These are phyloP conservation scores for Fusarium sulawesiense DNA, from an alignment of 2,329 filamentous ascomycete genomes.

Conservation along the genomic window DNA sequence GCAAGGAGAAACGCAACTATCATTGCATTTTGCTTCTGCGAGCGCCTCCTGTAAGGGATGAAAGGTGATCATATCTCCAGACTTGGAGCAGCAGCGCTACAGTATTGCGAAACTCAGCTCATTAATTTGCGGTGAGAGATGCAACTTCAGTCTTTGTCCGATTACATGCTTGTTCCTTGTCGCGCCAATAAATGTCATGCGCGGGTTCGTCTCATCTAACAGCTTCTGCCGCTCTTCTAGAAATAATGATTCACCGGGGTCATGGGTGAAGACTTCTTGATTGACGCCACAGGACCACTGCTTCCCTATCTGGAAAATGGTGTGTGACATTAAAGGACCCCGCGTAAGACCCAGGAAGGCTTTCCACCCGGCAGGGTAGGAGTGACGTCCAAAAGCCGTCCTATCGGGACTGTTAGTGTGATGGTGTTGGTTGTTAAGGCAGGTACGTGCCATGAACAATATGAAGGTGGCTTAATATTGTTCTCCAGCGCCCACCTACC, in stretches of 20 bases:
- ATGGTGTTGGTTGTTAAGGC: conserved; percentile 20
- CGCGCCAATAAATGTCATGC: neutral
- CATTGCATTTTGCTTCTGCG: neutral
- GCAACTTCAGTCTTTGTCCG: neutral
- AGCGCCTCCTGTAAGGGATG: conserved; percentile 5
- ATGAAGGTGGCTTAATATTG: conserved; percentile 42
- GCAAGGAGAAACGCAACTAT: neutral
- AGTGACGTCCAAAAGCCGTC: neutral
- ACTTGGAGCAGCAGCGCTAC: neutral
- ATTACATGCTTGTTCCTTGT: neutral
- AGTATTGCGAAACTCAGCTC: neutral
- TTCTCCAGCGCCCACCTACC: conserved; percentile 33
- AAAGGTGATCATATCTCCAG: neutral
- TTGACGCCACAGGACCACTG: conserved; percentile 9
- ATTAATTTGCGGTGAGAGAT: neutral
- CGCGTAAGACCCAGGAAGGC: neutral
- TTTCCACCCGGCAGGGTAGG: neutral
- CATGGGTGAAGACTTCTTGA: neutral
- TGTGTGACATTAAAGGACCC: neutral
- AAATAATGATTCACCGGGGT: neutral
- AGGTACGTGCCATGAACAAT: conserved; percentile 40
- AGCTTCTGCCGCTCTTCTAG: conserved; percentile 33
- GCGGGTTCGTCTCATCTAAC: neutral
- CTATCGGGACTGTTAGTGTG: conserved; percentile 9
- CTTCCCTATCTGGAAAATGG: conserved; percentile 4